These are phyloP conservation scores for Hirsutella thompsonii DNA, from an alignment of 2,329 filamentous ascomycete species.

Conservation along the genomic window DNA sequence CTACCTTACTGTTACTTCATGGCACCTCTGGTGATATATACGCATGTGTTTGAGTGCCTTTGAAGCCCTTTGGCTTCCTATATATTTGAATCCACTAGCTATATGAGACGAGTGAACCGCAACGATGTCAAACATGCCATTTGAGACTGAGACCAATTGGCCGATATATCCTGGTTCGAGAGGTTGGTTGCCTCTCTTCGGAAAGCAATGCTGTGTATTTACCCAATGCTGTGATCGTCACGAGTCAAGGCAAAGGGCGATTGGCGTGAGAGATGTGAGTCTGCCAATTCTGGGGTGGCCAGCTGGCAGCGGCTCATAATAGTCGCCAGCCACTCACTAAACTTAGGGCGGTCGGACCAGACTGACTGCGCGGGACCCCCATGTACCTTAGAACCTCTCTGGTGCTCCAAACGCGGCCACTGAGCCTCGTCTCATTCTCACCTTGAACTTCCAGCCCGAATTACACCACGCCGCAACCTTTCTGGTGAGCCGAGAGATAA, in stretches of 20 bases:
- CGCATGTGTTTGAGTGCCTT: too few relatives aligned
- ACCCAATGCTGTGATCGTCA: too few relatives aligned
- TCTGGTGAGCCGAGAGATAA: neutral
- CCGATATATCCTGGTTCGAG: too few relatives aligned
- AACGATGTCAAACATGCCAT: too few relatives aligned
- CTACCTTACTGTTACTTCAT: too few relatives aligned
- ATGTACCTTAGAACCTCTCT: neutral
- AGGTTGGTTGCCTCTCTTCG: too few relatives aligned
- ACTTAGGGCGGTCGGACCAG: neutral
- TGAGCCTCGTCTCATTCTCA: conserved; percentile 1
- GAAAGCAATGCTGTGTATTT: too few relatives aligned
- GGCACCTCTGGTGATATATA: too few relatives aligned
- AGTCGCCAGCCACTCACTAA: neutral
- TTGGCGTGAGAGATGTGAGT: too few relatives aligned
- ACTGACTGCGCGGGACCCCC: too few relatives aligned
- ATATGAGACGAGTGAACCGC: neutral
- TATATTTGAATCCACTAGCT: neutral
- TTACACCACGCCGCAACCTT: conserved; percentile 1
- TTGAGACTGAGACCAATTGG: too few relatives aligned
- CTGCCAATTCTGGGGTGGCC: neutral
- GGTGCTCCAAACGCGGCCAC: neutral
- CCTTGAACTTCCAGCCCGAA: neutral
- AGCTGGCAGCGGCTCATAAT: neutral
- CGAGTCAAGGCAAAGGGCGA: too few relatives aligned
- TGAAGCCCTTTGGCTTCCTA: neutral